Evolutionary conservation across 2,329 filamentous ascomycete species (phyloP).

Genomic region (Alternaria brassicae): DNA sequence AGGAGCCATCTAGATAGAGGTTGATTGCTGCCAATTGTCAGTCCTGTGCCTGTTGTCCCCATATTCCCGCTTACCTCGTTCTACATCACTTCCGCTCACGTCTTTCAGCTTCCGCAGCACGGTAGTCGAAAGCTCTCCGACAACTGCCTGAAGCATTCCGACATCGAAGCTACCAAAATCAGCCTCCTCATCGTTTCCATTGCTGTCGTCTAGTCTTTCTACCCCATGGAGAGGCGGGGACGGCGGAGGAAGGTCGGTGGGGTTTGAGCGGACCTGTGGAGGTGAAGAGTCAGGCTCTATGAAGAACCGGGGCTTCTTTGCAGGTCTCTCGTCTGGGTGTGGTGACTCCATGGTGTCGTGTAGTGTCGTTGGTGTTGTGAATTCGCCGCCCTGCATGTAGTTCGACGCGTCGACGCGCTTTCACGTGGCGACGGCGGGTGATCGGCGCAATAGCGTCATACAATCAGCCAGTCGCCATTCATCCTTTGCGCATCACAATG

Average conservation of each 20-base stretch:
- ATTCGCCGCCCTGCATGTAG: constrained; percentile 7
- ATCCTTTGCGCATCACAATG: constrained; percentile 21
- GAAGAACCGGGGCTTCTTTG: constrained; percentile 70
- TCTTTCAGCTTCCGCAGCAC: constrained; percentile 58
- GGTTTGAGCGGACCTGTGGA: constrained; percentile 20
- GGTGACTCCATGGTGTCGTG: constrained; percentile 45
- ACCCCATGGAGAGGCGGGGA: constrained; percentile 35
- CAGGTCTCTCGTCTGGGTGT: constrained; percentile 61
- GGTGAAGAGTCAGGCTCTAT: constrained; percentile 60
- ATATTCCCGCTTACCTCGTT: constrained; percentile 52
- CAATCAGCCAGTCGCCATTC: constrained; percentile 21
- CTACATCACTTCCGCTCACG: constrained; percentile 61
- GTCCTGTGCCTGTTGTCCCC: neutral
- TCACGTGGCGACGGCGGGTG: constrained; percentile 34
- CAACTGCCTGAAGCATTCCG: constrained; percentile 62
- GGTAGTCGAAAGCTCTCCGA: constrained; percentile 60
- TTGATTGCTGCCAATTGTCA: constrained; percentile 61
- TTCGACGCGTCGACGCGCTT: constrained; percentile 43
- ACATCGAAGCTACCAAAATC: constrained; percentile 58
- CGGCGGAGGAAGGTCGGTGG: constrained; percentile 38
- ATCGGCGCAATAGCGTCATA: constrained; percentile 41
- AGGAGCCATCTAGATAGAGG: constrained; percentile 69
- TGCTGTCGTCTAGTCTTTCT: constrained; percentile 9
- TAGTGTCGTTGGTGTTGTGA: constrained; percentile 1
- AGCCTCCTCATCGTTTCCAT: constrained; percentile 16